Evolutionary conservation across 768 basidiomycete species (phyloP), one percentile per base, ranked within the genome.

Genomic region (Pisolithus microcarpus): DNA sequence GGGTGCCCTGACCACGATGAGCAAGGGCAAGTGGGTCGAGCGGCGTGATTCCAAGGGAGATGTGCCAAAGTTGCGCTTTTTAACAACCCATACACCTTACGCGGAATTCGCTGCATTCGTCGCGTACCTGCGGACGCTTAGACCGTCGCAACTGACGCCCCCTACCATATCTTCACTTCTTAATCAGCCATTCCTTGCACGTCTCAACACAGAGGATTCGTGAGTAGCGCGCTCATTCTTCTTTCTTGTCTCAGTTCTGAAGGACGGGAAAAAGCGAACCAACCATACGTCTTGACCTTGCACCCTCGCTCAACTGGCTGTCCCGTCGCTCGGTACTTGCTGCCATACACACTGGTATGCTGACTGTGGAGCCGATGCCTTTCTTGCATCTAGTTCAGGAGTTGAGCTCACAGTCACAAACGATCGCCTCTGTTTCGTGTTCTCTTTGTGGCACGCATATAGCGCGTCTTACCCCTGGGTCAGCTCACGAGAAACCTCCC

Each of bases 301-400:
- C 96, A 0, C 91, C 94, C 0, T 89, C 92, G 11, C 72, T 99
- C 31, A 93, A 90, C 61, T 98, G 91, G 89, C 75, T 98, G n/a
- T 86, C 87, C 15, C 79, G 93, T 24, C 82, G 92, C 26, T 83
- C 84, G 4, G 86, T 98, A 21, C 75, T 84, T 4, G 70, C 81
- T 23, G 95, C 95, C 5, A 88, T 99, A 52, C 82, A 97, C 56
- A 79, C 77, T 8, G 91, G 91, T 0, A 87, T 93, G 61, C 78
- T 99, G 26, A 81, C 78, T 13, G 84, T 99, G 47, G 95, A 98
- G 62, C 94, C 95, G 4, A 76, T 93, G 53, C 71, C 87, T 0
- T 77, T 82, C 18, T 62, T 70, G 4, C 70, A 76, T 0, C 72
- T 93, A 13, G 64, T 91, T 19, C 73, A 77, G 44, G 83, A 87